Evolutionary conservation across 805 yeast species (phyloP).

Genomic region (Saccharomycopsis selenospora): DNA sequence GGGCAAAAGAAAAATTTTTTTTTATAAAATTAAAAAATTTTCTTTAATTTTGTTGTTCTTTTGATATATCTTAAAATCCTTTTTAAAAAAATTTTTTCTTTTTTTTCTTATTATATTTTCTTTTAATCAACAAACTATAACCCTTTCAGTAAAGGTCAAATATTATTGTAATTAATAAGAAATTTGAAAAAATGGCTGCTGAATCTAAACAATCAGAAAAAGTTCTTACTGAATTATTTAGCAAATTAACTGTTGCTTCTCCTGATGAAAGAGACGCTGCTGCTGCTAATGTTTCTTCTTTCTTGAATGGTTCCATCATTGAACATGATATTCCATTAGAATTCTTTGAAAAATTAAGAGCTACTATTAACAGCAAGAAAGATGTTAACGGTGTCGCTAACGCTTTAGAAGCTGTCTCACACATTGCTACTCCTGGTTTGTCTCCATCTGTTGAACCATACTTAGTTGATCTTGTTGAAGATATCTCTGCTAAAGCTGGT

Average conservation of each 20-base stretch:
- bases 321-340: constrained; percentile 96
- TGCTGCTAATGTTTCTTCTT: constrained; percentile 83
- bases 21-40: no score
- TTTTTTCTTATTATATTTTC: no score
- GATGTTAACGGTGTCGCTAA: constrained; percentile 53
- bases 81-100: no score
- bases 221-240: constrained; percentile 89
- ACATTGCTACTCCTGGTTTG: constrained; percentile 77
- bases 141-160: no score
- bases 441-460: constrained; percentile 95
- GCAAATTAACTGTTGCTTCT: constrained; percentile 84
- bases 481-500: constrained; percentile 74
- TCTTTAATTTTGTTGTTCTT: no score
- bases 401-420: constrained; percentile 76
- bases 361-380: constrained; percentile 78
- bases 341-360: constrained; percentile 72
- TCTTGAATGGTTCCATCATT: constrained; percentile 93
- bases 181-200: constrained; percentile 12
- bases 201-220: constrained; percentile 42
- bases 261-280: constrained; percentile 77
- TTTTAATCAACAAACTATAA: no score
- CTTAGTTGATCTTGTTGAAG: constrained; percentile 69
- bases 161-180: no score
- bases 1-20: no score
- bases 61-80: no score